These are phyloP conservation scores for Suillus decipiens DNA, from an alignment of 768 basidiomycete genomes.

Conservation along the genomic window DNA sequence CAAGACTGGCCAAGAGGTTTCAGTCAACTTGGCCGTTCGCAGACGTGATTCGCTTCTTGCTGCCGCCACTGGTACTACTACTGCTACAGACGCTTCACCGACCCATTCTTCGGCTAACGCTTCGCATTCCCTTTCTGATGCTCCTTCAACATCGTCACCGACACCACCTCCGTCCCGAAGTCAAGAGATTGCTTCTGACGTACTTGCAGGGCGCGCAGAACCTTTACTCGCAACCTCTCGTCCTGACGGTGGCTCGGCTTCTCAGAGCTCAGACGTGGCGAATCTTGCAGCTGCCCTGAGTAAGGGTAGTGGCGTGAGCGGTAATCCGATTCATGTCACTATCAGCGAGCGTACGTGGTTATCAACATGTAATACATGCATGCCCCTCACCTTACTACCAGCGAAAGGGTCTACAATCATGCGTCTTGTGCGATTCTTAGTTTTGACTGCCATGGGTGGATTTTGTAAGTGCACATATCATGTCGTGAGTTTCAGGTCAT, in stretches of 20 bases:
- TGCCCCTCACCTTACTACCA: slow-evolving; percentile 26
- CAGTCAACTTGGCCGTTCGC: slow-evolving; percentile 66
- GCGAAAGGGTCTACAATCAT: slow-evolving; percentile 71
- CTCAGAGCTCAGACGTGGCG: slow-evolving; percentile 35
- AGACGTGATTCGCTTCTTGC: slow-evolving; percentile 65
- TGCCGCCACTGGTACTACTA: slow-evolving; percentile 25
- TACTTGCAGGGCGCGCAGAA: slow-evolving; percentile 35
- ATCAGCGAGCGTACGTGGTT: slow-evolving; percentile 72
- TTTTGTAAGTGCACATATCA: slow-evolving; percentile 56
- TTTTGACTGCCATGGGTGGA: slow-evolving; percentile 53
- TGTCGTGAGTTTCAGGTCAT: background rate
- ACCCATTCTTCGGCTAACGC: slow-evolving; percentile 3
- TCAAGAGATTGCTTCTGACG: slow-evolving; percentile 43
- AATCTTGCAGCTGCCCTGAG: slow-evolving; percentile 45
- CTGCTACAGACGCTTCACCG: slow-evolving; percentile 18
- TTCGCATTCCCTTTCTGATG: slow-evolving; percentile 15
- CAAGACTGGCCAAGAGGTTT: slow-evolving; percentile 54
- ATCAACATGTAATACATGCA: slow-evolving; percentile 4
- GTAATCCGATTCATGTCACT: slow-evolving; percentile 76
- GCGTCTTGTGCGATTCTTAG: slow-evolving; percentile 62
- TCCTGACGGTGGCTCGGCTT: slow-evolving; percentile 8
- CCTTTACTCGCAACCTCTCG: slow-evolving; percentile 1
- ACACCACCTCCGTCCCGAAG: slow-evolving; percentile 36
- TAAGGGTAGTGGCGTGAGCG: slow-evolving; percentile 43
- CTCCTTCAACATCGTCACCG: slow-evolving; percentile 18